Evolutionary conservation across 257 asterid genomes (phyloP), one percentile per base, ranked within the genome.

Genomic region (Parsonsia alboflavescens): DNA sequence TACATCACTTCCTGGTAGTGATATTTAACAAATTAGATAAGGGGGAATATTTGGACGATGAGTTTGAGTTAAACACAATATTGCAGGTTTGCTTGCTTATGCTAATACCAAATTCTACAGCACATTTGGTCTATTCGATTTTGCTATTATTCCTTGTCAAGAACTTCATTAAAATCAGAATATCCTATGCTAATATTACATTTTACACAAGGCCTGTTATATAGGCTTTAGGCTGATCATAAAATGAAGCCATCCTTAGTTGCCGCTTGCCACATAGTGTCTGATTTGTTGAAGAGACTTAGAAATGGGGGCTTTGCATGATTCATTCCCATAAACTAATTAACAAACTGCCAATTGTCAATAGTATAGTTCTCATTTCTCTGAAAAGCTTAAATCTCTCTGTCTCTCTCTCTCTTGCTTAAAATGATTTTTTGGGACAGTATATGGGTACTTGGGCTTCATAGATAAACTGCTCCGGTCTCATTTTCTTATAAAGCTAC

Each of bases 41-140:
- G 88, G 99, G 97, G 78, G 96, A 89, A 78, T 66, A 88, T 39
- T 81, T 93, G 80, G 97, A 94, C 73, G 99, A 94, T 79, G 99
- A 94, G 75, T 94, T 92, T 89, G 99, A 94, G 86, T 83, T 94
- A 83, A 92, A 92, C 88, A 94, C 96, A 39, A 85, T 88, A 67
- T 82, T 92, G 87, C 98, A 94, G 97, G 98, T 90, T 76, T 77
- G 67, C 41, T 74, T 79, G 68, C 75, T 79, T 62, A 22, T 62
- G 74, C 73, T 67, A 61, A 59, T 63, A 22, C 56, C 50, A 54
- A 58, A 28, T 74, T 77, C 49, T 49, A 30, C 54, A 36, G 1
- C 16, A 21, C 30, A 48, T 19, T 13, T 16, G 46, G 46, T 53
- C 30, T 19, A 53, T 59, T 57, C 69, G 67, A 71, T 79, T 44